Percentiles rank a stretch among this genome's conserved stretches.
Conservation (phyloP, 495 filamentous ascomycete genomes). For the Umbilicaria muhlenbergii region DNA sequence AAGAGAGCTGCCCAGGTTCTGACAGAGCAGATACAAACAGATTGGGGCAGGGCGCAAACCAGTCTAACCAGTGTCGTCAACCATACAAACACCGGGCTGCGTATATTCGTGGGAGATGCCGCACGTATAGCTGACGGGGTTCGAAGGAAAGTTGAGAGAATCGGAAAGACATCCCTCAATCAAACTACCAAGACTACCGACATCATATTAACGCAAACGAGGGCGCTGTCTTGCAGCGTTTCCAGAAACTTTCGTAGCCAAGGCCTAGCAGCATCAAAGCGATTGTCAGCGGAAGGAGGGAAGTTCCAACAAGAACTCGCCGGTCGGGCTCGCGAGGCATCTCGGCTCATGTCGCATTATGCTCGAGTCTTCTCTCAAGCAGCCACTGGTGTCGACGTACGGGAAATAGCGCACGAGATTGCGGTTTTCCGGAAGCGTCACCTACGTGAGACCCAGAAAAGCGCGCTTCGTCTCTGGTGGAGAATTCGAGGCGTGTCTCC, state of each 20-base stretch:
- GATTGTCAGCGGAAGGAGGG: neutral
- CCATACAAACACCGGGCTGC: conserved; percentile 34
- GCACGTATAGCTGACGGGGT: conserved; percentile 16
- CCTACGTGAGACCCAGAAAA: conserved; percentile 11
- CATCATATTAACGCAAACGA: conserved; percentile 5
- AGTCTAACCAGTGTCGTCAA: conserved; percentile 25
- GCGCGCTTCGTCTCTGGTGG: conserved; percentile 11
- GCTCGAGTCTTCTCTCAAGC: neutral
- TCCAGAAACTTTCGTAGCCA: neutral
- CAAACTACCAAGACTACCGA: conserved; percentile 2
- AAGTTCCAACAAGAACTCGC: conserved; percentile 1
- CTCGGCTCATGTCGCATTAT: conserved; percentile 2
- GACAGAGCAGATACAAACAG: conserved; percentile 25
- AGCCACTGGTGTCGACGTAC: conserved; percentile 1
- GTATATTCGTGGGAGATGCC: conserved; percentile 31
- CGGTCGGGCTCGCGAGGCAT: neutral
- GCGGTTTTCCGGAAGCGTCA: neutral
- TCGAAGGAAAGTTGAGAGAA: neutral
- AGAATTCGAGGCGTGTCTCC: conserved; percentile 9
- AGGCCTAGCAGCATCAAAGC: neutral
- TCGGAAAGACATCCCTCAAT: conserved; percentile 1
- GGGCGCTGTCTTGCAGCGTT: neutral
- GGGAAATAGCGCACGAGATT: neutral
- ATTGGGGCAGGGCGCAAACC: conserved; percentile 29
- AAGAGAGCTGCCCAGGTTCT: conserved; percentile 30